phyloP scores from a whole-genome alignment of 148 eudicot genomes.

The Silene latifolia region DNA sequence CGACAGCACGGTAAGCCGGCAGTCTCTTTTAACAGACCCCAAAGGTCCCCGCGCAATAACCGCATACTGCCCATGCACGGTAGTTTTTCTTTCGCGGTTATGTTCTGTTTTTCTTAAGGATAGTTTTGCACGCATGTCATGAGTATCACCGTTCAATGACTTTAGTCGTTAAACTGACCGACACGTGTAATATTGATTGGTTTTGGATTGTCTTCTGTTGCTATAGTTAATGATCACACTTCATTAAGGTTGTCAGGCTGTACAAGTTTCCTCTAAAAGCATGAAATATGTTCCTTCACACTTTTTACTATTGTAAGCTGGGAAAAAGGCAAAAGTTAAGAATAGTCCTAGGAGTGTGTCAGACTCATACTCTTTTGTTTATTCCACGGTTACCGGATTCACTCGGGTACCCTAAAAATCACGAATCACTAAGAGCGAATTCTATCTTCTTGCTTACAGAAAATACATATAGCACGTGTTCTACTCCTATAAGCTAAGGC shows the following conservation, averaged over 20 bases:
- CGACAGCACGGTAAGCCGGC: too few relatives aligned
- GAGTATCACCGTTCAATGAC: background rate
- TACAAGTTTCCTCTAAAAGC: constrained; percentile 1
- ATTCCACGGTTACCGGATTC: background rate
- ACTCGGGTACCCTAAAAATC: too few relatives aligned
- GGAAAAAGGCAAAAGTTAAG: background rate
- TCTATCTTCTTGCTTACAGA: too few relatives aligned
- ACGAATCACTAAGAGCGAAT: too few relatives aligned
- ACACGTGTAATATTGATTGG: background rate
- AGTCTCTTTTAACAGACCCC: too few relatives aligned
- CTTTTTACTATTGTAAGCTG: constrained; percentile 1
- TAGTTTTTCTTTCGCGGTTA: background rate
- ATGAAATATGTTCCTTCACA: background rate
- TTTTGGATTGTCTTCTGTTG: background rate
- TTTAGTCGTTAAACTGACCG: background rate
- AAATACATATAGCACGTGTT: too few relatives aligned
- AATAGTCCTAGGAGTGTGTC: background rate
- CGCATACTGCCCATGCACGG: too few relatives aligned
- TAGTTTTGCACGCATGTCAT: too few relatives aligned
- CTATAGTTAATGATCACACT: too few relatives aligned
- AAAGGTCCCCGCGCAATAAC: too few relatives aligned
- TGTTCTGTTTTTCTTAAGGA: background rate
- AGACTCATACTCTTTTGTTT: constrained; percentile 7
- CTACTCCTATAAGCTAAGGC: too few relatives aligned
- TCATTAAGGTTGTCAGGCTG: too few relatives aligned